phyloP scores from a whole-genome alignment of 192 early-diverging fungal genomes.

The Phycomyces blakesleeanus region DNA sequence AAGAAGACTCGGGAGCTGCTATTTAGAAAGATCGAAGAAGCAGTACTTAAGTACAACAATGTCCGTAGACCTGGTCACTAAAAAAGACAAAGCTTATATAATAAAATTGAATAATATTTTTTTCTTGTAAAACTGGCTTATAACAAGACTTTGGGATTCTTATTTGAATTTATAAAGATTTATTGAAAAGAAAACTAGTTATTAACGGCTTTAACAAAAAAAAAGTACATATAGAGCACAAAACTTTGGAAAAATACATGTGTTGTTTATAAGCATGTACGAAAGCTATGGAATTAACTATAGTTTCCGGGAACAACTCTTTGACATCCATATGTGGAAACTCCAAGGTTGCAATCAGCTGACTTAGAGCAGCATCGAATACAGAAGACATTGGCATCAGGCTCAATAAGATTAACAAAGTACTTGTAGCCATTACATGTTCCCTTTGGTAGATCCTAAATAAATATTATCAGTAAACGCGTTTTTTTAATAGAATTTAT shows the following conservation, averaged over 20 bases:
- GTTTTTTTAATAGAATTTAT: too few relatives aligned
- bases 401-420: slow-evolving; percentile 36
- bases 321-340: slow-evolving; percentile 39
- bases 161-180: too few relatives aligned
- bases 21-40: slow-evolving; percentile 66
- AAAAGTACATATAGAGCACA: too few relatives aligned
- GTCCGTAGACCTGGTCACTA: slow-evolving; percentile 7
- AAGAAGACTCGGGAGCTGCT: slow-evolving; percentile 62
- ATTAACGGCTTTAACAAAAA: too few relatives aligned
- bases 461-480: not conserved
- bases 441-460: slow-evolving; percentile 9
- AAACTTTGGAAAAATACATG: too few relatives aligned
- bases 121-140: not conserved
- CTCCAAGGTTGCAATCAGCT: slow-evolving; percentile 27
- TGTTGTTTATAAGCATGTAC: too few relatives aligned
- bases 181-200: too few relatives aligned
- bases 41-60: slow-evolving; percentile 43
- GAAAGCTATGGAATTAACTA: too few relatives aligned
- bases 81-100: not conserved
- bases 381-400: slow-evolving; percentile 23
- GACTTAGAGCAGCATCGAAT: slow-evolving; percentile 32
- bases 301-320: slow-evolving; percentile 34
- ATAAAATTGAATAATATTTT: slow-evolving; percentile 11
- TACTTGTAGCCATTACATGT: slow-evolving; percentile 32
- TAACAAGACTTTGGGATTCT: too few relatives aligned